These are phyloP conservation scores for Russula compacta DNA, from an alignment of 768 basidiomycete species.

Conservation along the genomic window DNA sequence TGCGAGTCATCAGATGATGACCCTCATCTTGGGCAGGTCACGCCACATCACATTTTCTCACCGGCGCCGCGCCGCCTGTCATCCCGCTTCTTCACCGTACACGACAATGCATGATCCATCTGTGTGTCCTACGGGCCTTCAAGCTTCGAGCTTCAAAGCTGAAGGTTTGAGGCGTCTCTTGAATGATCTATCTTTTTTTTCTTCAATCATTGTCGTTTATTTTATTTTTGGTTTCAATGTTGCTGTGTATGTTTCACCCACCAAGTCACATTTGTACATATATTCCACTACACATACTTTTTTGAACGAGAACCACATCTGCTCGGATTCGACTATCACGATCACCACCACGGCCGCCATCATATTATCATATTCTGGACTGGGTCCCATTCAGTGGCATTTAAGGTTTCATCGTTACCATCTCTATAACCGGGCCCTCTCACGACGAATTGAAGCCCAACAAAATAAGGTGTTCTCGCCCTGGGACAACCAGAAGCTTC, in stretches of 20 bases:
- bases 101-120: conserved; percentile 1
- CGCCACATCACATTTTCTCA: conserved; percentile 59
- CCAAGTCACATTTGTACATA: background rate
- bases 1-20: conserved; percentile 55
- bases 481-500: background rate
- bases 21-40: conserved; percentile 53
- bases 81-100: conserved; percentile 7
- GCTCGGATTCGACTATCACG: background rate
- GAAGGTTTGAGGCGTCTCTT: background rate
- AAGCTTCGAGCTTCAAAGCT: background rate
- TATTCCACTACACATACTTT: background rate
- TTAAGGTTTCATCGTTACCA: background rate
- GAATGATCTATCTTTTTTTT: background rate
- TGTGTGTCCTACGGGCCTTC: background rate
- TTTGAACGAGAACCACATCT: background rate
- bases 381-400: background rate
- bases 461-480: background rate
- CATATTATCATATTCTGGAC: background rate
- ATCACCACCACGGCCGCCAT: background rate
- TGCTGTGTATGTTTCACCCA: background rate
- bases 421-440: background rate
- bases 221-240: too few species aligned
- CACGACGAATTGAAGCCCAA: background rate
- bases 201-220: background rate
- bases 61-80: conserved; percentile 39